Percentiles rank a stretch among this genome's conserved stretches.
Evolutionary conservation across 306 rosid species (phyloP).

Genomic region (Delonix regia): DNA sequence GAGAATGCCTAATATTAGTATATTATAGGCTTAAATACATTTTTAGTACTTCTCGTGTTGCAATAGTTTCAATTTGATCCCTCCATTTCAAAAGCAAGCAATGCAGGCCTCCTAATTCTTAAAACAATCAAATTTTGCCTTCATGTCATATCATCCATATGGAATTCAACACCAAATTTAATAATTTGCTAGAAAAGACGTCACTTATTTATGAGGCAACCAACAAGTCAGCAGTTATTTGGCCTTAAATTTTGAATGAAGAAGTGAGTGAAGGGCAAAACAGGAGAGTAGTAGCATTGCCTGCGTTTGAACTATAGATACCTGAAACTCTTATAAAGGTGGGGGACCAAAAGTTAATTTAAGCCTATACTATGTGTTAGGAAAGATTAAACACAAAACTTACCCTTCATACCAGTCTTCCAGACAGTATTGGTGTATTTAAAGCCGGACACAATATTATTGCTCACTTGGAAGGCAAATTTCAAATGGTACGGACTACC

Average conservation of each 20-base stretch:
- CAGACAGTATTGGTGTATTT: constrained; percentile 88
- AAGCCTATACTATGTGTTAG: background rate
- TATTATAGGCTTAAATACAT: background rate
- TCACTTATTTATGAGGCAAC: background rate
- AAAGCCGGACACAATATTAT: constrained; percentile 90
- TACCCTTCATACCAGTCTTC: constrained; percentile 89
- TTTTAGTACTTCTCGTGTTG: background rate
- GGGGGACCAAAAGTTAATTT: background rate
- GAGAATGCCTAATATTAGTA: constrained; percentile 13
- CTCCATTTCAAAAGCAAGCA: background rate
- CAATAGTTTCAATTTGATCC: background rate
- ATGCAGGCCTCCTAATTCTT: background rate
- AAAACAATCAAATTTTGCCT: background rate
- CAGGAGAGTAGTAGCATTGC: background rate
- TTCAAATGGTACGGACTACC: constrained; percentile 75
- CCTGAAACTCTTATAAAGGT: background rate
- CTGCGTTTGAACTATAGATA: background rate
- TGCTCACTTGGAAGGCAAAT: constrained; percentile 75
- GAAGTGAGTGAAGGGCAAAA: background rate
- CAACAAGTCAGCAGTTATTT: background rate
- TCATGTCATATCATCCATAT: background rate
- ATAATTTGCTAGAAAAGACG: background rate
- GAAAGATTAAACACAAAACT: background rate
- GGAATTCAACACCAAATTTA: background rate
- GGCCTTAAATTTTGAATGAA: background rate